A percentile compares a stretch with the other conserved stretches of the same genome.
Evolutionary conservation across 1,284 basidiomycete genomes (phyloP).

Genomic region (Naganishia liquefaciens): DNA sequence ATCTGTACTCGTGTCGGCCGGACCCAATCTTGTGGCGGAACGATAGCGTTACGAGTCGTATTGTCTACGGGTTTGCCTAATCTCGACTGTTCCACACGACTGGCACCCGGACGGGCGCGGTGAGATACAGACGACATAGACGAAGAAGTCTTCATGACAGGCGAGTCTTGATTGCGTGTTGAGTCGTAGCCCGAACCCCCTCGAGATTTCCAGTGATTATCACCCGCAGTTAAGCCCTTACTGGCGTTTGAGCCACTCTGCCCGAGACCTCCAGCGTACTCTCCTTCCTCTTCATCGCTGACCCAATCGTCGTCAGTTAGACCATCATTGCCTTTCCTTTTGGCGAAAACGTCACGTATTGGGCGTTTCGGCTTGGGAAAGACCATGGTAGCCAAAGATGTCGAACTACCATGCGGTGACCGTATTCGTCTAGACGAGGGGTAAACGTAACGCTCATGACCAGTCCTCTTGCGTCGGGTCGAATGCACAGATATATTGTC

Average conservation of each 20-base stretch:
- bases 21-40: slow-evolving; percentile 5
- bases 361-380: slow-evolving; percentile 42
- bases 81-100: slow-evolving; percentile 1
- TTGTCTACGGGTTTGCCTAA: neutral
- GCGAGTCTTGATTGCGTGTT: slow-evolving; percentile 17
- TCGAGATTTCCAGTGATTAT: slow-evolving; percentile 6
- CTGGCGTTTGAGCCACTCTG: slow-evolving; percentile 38
- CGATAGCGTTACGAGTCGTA: neutral
- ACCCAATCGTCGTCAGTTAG: slow-evolving; percentile 52
- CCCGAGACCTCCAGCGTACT: slow-evolving; percentile 53
- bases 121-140: neutral
- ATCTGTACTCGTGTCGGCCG: slow-evolving; percentile 21
- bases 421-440: slow-evolving; percentile 39
- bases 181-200: slow-evolving; percentile 16
- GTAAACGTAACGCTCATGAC: slow-evolving; percentile 39
- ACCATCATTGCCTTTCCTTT: slow-evolving; percentile 36
- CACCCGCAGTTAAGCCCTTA: neutral
- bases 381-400: slow-evolving; percentile 24
- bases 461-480: slow-evolving; percentile 28
- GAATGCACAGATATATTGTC: slow-evolving; percentile 37
- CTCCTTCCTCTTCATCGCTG: slow-evolving; percentile 52
- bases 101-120: neutral
- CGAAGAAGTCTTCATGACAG: slow-evolving; percentile 13
- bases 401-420: slow-evolving; percentile 37
- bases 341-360: slow-evolving; percentile 55